Evolutionary conservation across 2,329 filamentous ascomycete genomes (phyloP).

Genomic region (Leptographium lundbergii): DNA sequence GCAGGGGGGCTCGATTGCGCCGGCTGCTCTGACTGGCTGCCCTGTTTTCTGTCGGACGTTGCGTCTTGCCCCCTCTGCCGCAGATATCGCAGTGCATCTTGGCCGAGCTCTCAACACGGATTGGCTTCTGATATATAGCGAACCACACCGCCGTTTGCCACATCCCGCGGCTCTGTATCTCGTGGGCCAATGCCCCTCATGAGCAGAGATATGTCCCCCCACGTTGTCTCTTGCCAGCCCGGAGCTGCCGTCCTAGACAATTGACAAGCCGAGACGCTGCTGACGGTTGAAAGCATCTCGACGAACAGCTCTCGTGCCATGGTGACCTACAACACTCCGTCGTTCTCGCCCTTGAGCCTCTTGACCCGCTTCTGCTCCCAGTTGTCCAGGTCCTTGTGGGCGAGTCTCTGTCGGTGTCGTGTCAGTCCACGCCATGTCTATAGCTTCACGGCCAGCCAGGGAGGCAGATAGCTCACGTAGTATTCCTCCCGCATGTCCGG

Average conservation of each 20-base stretch:
- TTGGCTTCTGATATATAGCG: too few species aligned
- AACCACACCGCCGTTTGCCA: too few species aligned
- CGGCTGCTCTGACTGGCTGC: too few species aligned
- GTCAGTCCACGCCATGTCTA: background rate
- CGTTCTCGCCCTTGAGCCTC: slow-evolving; percentile 76
- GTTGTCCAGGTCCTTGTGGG: slow-evolving; percentile 81
- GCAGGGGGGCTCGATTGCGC: too few species aligned
- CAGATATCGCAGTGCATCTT: background rate
- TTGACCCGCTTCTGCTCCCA: slow-evolving; percentile 97
- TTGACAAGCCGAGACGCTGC: too few species aligned
- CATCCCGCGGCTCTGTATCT: too few species aligned
- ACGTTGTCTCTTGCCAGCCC: too few species aligned
- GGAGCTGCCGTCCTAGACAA: too few species aligned
- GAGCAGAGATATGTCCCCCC: too few species aligned
- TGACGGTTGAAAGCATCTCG: background rate
- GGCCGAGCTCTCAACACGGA: too few species aligned
- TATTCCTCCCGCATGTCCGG: slow-evolving; percentile 79
- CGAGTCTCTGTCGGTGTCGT: slow-evolving; percentile 45
- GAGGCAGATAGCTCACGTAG: slow-evolving; percentile 44
- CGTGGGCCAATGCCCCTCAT: too few species aligned
- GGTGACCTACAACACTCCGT: slow-evolving; percentile 50
- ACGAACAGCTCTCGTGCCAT: background rate
- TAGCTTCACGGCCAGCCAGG: background rate
- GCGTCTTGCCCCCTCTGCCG: background rate
- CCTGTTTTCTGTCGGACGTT: too few species aligned